phyloP scores from a whole-genome alignment of 1,284 basidiomycete genomes.

The Earliella scabrosa region DNA sequence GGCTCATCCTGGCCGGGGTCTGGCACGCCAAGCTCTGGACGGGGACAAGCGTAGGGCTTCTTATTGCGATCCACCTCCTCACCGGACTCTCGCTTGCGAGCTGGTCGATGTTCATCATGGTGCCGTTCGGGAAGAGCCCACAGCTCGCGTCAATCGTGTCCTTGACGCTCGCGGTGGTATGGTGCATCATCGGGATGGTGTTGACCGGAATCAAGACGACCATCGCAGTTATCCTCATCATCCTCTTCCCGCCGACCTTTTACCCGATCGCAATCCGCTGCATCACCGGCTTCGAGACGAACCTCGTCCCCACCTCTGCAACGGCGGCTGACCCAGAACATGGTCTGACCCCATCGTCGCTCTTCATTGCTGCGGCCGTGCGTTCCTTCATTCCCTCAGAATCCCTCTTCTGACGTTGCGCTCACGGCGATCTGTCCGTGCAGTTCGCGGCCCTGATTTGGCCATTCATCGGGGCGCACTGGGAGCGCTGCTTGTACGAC shows the following conservation, averaged over 20 bases:
- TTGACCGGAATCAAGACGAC: conserved; percentile 48
- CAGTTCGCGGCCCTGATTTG: conserved; percentile 73
- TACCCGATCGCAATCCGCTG: conserved; percentile 72
- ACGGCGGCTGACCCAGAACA: conserved; percentile 61
- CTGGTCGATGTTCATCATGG: conserved; percentile 70
- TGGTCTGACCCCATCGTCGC: conserved; percentile 54
- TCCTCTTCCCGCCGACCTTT: conserved; percentile 78
- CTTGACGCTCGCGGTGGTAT: conserved; percentile 63
- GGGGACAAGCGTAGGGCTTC: conserved; percentile 58
- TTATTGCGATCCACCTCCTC: conserved; percentile 68
- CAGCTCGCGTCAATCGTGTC: conserved; percentile 73
- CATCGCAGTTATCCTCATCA: conserved; percentile 60
- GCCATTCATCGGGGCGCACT: conserved; percentile 61
- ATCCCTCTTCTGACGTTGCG: not conserved
- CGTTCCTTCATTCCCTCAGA: conserved; percentile 35
- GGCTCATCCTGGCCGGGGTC: conserved; percentile 62
- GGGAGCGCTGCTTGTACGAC: conserved; percentile 68
- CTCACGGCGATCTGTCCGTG: not conserved
- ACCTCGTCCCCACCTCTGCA: conserved; percentile 52
- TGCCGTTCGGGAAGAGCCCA: conserved; percentile 71
- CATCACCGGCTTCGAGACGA: conserved; percentile 68
- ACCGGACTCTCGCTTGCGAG: conserved; percentile 68
- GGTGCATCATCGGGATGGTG: conserved; percentile 71
- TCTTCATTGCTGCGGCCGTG: conserved; percentile 66
- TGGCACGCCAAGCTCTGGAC: conserved; percentile 71